Conservation (phyloP, 208 protist genomes). For the Acanthamoeba sp. region DNA sequence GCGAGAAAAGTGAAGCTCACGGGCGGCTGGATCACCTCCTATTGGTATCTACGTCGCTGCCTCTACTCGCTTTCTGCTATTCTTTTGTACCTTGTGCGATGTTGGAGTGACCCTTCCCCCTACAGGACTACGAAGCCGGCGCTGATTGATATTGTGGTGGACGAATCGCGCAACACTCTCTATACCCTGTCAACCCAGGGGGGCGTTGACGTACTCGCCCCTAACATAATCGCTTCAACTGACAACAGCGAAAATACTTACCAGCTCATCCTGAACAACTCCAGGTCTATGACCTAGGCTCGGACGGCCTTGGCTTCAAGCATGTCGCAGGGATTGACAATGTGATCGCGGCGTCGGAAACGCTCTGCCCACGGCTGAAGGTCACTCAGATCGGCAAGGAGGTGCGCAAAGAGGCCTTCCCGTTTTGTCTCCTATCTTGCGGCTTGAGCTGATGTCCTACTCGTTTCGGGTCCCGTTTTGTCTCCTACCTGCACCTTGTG, state of each 20-base stretch:
- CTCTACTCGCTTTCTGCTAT: not conserved
- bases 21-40: not conserved
- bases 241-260: no score
- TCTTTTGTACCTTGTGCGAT: not conserved
- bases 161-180: slow-evolving; percentile 76
- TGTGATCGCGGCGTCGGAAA: not conserved
- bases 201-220: not conserved
- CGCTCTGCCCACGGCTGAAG: slow-evolving; percentile 27
- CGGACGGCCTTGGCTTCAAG: not conserved
- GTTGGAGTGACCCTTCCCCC: not conserved
- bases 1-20: slow-evolving; percentile 72
- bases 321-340: not conserved
- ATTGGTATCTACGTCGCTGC: not conserved
- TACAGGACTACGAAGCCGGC: not conserved
- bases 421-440: not conserved
- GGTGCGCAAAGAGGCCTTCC: no score
- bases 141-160: slow-evolving; percentile 74
- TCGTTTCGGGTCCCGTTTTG: no score
- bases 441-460: no score
- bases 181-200: slow-evolving; percentile 76
- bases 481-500: not conserved
- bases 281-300: slow-evolving; percentile 71
- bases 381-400: not conserved
- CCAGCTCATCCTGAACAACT: no score
- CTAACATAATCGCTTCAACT: not conserved